Percentiles rank a stretch among this genome's conserved stretches.
phyloP scores from a whole-genome alignment of 495 filamentous ascomycete species.

The Neurospora sp. region DNA sequence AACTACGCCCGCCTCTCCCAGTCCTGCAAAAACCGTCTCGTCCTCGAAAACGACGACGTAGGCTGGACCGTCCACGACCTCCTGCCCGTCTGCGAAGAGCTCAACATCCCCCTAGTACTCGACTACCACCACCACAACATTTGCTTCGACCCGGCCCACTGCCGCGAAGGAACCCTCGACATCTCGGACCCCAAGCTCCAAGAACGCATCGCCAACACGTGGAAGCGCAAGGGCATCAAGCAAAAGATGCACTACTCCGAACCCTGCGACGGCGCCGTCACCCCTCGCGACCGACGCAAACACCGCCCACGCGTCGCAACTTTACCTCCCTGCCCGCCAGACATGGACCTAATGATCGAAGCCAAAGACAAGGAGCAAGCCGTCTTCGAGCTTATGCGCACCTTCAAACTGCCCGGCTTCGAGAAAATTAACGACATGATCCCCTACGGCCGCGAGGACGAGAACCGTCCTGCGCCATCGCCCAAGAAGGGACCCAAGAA shows the following conservation, averaged over 20 bases:
- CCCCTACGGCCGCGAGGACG: conserved; percentile 66
- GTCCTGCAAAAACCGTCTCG: conserved; percentile 68
- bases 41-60: conserved; percentile 93
- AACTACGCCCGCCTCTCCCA: conserved; percentile 58
- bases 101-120: conserved; percentile 85
- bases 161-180: conserved; percentile 81
- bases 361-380: conserved; percentile 98
- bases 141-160: conserved; percentile 57
- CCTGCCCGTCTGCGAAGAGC: conserved; percentile 81
- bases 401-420: conserved; percentile 69
- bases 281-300: conserved; percentile 64
- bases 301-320: conserved; percentile 69
- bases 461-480: conserved; percentile 50
- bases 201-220: conserved; percentile 67
- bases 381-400: conserved; percentile 88
- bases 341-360: conserved; percentile 97
- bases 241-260: conserved; percentile 98
- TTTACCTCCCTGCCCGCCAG: conserved; percentile 68
- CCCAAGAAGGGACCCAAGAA: conserved; percentile 41
- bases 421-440: conserved; percentile 67
- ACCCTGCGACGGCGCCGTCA: conserved; percentile 63
- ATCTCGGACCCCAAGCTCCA: conserved; percentile 54
- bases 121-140: conserved; percentile 98
- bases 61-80: conserved; percentile 83
- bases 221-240: conserved; percentile 75